Percentiles rank a stretch among this genome's conserved stretches.
These are phyloP conservation scores for Forsythia suspensa DNA, from an alignment of 257 asterid genomes.

Conservation along the genomic window DNA sequence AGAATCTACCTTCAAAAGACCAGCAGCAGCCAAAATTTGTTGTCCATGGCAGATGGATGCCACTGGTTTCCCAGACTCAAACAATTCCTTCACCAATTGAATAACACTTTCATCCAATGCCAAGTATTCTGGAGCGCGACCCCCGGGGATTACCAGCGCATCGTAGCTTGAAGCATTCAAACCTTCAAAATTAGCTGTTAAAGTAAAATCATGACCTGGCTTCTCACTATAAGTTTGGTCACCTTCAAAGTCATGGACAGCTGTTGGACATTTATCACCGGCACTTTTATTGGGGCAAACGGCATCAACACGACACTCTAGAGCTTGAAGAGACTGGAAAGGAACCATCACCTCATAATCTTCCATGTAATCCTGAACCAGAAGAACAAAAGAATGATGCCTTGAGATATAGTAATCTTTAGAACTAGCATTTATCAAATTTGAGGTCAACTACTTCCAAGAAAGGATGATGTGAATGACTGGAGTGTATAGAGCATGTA, in stretches of 20 bases:
- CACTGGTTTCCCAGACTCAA: conserved; percentile 81
- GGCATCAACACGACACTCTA: conserved; percentile 86
- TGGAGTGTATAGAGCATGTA: not conserved
- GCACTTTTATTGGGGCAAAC: conserved; percentile 76
- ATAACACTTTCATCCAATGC: conserved; percentile 70
- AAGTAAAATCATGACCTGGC: conserved; percentile 87
- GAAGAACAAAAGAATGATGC: conserved; percentile 9
- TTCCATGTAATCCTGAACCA: conserved; percentile 90
- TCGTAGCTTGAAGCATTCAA: conserved; percentile 69
- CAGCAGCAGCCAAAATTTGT: conserved; percentile 95
- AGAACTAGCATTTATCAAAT: conserved; percentile 3
- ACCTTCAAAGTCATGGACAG: conserved; percentile 97
- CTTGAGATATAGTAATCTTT: conserved; percentile 1
- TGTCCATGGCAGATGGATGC: conserved; percentile 99
- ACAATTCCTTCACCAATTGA: conserved; percentile 66
- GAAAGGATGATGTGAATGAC: not conserved
- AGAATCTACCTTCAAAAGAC: conserved; percentile 72
- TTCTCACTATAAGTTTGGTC: conserved; percentile 97
- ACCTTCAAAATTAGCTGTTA: conserved; percentile 61
- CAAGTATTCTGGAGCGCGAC: conserved; percentile 95
- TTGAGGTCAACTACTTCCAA: not conserved
- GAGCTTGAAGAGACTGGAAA: conserved; percentile 88
- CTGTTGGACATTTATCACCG: conserved; percentile 79
- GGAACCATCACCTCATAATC: conserved; percentile 95
- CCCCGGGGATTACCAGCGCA: conserved; percentile 95